These are phyloP conservation scores for Serendipita sp. DNA, from an alignment of 768 basidiomycete species.

Conservation along the genomic window DNA sequence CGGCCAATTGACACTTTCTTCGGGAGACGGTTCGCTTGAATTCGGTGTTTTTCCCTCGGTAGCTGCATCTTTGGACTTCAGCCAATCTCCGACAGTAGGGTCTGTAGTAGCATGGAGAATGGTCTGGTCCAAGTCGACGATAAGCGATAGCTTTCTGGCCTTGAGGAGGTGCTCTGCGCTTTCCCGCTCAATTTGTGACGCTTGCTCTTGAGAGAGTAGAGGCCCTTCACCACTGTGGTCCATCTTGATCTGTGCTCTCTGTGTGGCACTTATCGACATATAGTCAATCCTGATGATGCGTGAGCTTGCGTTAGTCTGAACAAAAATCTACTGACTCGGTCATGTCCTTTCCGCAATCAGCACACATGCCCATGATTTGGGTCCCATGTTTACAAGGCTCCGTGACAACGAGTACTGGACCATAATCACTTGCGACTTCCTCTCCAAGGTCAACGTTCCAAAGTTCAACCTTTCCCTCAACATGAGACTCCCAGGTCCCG, in stretches of 20 bases:
- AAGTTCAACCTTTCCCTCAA: conserved; percentile 57
- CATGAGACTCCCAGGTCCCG: conserved; percentile 78
- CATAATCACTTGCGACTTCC: conserved; percentile 39
- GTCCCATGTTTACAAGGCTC: conserved; percentile 97
- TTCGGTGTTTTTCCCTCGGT: neutral
- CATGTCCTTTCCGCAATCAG: conserved; percentile 90
- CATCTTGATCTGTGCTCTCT: conserved; percentile 82
- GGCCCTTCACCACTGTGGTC: conserved; percentile 85
- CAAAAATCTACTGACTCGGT: conserved; percentile 44
- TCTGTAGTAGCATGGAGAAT: conserved; percentile 98
- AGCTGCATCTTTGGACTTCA: conserved; percentile 45
- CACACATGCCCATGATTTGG: conserved; percentile 83
- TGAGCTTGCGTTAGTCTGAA: conserved; percentile 9
- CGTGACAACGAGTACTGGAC: conserved; percentile 47
- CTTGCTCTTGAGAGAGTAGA: conserved; percentile 83
- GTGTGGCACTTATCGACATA: conserved; percentile 72
- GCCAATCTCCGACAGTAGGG: conserved; percentile 97
- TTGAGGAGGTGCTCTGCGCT: conserved; percentile 64
- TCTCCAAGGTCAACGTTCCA: conserved; percentile 61
- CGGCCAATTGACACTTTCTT: conserved; percentile 4
- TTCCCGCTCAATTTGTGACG: conserved; percentile 71
- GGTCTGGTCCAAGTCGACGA: conserved; percentile 97
- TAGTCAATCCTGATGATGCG: conserved; percentile 51
- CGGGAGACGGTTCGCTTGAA: neutral
- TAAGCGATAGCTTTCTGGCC: conserved; percentile 70